phyloP scores from a whole-genome alignment of 108 stramenopile genomes.

The Pseudonitzschia multistriata region DNA sequence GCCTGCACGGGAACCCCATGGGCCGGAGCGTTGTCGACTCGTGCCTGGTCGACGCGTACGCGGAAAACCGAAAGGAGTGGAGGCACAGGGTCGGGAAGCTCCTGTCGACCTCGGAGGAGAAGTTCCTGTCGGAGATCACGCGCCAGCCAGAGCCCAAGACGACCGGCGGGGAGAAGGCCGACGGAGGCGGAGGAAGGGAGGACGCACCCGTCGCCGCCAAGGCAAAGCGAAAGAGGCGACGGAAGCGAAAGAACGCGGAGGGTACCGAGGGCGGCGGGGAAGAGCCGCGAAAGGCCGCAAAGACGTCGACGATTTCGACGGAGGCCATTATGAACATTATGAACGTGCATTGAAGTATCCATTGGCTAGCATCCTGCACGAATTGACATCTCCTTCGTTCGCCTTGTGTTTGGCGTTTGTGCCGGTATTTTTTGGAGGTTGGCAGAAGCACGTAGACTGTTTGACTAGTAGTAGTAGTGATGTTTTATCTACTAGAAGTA shows the following conservation, averaged over 20 bases:
- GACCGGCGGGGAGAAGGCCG: neutral
- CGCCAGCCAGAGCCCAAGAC: neutral
- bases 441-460: no score
- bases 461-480: no score
- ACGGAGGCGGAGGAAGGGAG: conserved; percentile 9
- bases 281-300: neutral
- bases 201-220: neutral
- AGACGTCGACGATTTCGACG: neutral
- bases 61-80: conserved; percentile 51
- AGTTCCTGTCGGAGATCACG: conserved; percentile 47
- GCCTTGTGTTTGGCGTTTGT: no score
- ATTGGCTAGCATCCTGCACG: no score
- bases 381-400: no score
- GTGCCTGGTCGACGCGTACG: conserved; percentile 61
- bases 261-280: neutral
- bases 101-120: conserved; percentile 25
- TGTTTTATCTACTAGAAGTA: no score
- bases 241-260: conserved; percentile 17
- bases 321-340: conserved; percentile 23
- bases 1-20: conserved; percentile 73
- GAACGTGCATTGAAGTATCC: neutral
- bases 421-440: no score
- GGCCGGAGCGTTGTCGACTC: conserved; percentile 64
- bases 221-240: conserved; percentile 30
- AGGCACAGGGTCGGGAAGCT: conserved; percentile 26